phyloP scores from a whole-genome alignment of 1,139 yeast genomes.

The Geotrichum macrosporum region DNA sequence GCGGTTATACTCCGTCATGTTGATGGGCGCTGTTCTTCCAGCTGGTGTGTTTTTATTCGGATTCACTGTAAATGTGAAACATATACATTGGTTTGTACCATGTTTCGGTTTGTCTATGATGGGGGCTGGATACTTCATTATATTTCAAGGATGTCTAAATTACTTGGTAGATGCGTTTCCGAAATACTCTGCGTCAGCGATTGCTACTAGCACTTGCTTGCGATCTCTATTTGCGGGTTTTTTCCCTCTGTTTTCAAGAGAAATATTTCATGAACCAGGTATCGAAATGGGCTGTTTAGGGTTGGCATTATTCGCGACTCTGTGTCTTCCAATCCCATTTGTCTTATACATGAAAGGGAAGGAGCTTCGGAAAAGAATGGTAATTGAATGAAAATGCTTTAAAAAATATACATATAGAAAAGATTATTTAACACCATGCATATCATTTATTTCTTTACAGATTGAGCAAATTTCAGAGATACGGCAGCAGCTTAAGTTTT shows the following conservation, averaged over 20 bases:
- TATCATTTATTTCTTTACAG: too few species aligned
- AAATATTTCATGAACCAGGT: constrained; percentile 53
- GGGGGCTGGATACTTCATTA: constrained; percentile 59
- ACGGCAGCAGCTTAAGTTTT: too few species aligned
- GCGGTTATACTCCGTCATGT: constrained; percentile 52
- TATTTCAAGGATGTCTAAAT: constrained; percentile 54
- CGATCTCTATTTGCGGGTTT: constrained; percentile 68
- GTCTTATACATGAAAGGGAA: constrained; percentile 55
- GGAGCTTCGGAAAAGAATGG: constrained; percentile 40
- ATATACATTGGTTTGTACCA: constrained; percentile 74
- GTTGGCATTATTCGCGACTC: constrained; percentile 52
- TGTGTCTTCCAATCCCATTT: constrained; percentile 63
- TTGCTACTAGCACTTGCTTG: constrained; percentile 72
- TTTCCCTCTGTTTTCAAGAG: constrained; percentile 68
- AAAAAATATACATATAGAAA: too few species aligned
- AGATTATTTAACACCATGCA: too few species aligned
- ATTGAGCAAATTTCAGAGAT: too few species aligned
- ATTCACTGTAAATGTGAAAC: constrained; percentile 55
- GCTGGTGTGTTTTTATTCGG: constrained; percentile 70
- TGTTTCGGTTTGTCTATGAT: constrained; percentile 59
- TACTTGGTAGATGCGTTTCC: constrained; percentile 63
- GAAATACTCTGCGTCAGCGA: constrained; percentile 67
- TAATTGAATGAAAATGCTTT: constrained; percentile 7
- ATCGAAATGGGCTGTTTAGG: constrained; percentile 60
- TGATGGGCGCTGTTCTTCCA: constrained; percentile 49